These are phyloP conservation scores for Leccinellum luteum DNA, from an alignment of 768 basidiomycete species.

Conservation along the genomic window DNA sequence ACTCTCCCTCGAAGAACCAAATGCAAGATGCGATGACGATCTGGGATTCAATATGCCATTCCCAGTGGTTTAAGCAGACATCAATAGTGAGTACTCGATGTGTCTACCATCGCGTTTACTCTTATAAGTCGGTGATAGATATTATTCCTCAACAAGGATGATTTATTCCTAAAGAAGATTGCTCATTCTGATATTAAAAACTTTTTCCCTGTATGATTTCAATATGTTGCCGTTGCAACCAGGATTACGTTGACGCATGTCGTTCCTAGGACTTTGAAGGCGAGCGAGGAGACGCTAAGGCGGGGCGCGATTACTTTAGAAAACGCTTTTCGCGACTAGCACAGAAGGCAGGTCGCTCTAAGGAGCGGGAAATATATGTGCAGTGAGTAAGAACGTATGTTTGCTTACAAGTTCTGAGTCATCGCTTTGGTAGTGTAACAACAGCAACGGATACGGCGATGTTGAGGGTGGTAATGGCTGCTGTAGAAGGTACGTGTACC, in stretches of 20 bases:
- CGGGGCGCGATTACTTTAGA: conserved; percentile 89
- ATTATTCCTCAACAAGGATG: conserved; percentile 93
- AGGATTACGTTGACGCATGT: neutral
- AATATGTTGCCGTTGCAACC: neutral
- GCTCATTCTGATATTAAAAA: conserved; percentile 77
- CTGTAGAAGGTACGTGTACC: conserved; percentile 77
- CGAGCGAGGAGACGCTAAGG: conserved; percentile 63
- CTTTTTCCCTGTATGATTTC: conserved; percentile 72
- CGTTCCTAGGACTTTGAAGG: conserved; percentile 78
- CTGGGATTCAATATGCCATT: conserved; percentile 97
- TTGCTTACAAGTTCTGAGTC: conserved; percentile 8
- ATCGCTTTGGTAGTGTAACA: conserved; percentile 56
- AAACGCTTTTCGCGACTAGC: conserved; percentile 78
- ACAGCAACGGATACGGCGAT: conserved; percentile 89
- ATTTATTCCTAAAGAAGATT: conserved; percentile 87
- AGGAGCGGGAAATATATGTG: conserved; percentile 89
- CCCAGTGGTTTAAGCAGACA: conserved; percentile 94
- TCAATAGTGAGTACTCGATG: conserved; percentile 64
- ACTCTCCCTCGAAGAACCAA: conserved; percentile 65
- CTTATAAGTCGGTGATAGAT: conserved; percentile 49
- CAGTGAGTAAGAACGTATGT: conserved; percentile 58
- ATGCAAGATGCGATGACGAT: conserved; percentile 99
- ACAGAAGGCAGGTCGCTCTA: conserved; percentile 79
- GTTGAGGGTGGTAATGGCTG: conserved; percentile 90
- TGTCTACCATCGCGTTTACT: neutral